A percentile compares a stretch with the other conserved stretches of the same genome.
Evolutionary conservation across 805 yeast genomes (phyloP).

Genomic region (Clavispora asparagi): DNA sequence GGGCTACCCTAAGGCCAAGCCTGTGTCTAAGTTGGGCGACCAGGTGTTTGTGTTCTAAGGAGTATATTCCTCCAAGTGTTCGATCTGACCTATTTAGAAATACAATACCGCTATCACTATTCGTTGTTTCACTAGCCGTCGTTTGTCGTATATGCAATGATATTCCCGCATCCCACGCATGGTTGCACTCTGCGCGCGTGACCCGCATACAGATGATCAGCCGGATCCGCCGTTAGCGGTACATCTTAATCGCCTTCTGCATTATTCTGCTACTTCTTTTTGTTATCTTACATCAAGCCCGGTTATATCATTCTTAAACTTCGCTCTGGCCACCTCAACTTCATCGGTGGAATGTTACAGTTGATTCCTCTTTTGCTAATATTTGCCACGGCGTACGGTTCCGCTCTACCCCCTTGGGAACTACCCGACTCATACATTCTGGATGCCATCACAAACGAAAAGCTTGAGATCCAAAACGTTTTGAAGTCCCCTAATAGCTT

Average conservation of each 20-base stretch:
- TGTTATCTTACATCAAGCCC: background rate
- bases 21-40: conserved; percentile 85
- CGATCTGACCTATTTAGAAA: no score
- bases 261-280: background rate
- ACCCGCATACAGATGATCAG: background rate
- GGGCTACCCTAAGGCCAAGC: conserved; percentile 81
- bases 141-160: background rate
- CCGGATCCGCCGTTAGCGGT: background rate
- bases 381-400: conserved; percentile 3
- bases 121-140: background rate
- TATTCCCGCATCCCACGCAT: background rate
- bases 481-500: conserved; percentile 19
- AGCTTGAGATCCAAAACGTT: conserved; percentile 21
- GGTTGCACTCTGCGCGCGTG: background rate
- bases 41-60: conserved; percentile 78
- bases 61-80: background rate
- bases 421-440: conserved; percentile 19
- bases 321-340: background rate
- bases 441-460: conserved; percentile 17
- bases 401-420: conserved; percentile 15
- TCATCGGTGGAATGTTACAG: background rate
- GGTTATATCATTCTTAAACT: background rate
- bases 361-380: conserved; percentile 1
- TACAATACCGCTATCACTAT: no score
- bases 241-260: background rate